Base-by-base conservation (phyloP, 805 yeast genomes). In the Pichia gijzeniarum region DNA sequence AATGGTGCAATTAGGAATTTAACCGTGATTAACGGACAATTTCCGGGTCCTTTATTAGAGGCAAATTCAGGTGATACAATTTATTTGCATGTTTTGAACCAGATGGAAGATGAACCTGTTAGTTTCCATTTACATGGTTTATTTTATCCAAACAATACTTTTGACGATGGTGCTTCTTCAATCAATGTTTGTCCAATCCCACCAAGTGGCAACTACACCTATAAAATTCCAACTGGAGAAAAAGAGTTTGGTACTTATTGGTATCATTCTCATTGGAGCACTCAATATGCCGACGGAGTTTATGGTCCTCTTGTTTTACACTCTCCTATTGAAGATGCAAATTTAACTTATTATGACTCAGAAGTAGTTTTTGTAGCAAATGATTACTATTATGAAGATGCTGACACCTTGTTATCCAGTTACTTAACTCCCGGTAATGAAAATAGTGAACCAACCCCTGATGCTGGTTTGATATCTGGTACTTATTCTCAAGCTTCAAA, bases 361-460 rank as follows among this genome's bases (percentile, higher is more conserved):
- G 80, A 76, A 49, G 56, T 66, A 10, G 61, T 67, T 0, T 58
- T 74, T 34, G 48, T 70, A 8, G 53, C 74, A 7, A 64, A 70
- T 41, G 82, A 76, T 48, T 73, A 77, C 73, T 76, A 76, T 60
- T 75, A 74, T 55, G 49, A 61, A 5, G 62, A 58, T 40, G 58
- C 47, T 10, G 42, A 22, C 12, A 32, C 45, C 2, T 44, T 50
- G 25, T 32, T 56, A 19, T 31, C 32, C 5, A 49, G 44, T 30
- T 56, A 56, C 42, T 38, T 54, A 17, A 48, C 46, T 6, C 47
- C 52, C 8, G 53, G 40, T 28, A 55, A 55, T 27, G 57, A 56
- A 41, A 55, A 54, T 33, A 44, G 47, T 18, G 60, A 56, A 40
- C 60, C 60, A 9, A 48, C 47, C 17, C 60, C 60, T 2, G 59